phyloP scores from a whole-genome alignment of 345 rosid species.

The Rhodomyrtus tomentosa region DNA sequence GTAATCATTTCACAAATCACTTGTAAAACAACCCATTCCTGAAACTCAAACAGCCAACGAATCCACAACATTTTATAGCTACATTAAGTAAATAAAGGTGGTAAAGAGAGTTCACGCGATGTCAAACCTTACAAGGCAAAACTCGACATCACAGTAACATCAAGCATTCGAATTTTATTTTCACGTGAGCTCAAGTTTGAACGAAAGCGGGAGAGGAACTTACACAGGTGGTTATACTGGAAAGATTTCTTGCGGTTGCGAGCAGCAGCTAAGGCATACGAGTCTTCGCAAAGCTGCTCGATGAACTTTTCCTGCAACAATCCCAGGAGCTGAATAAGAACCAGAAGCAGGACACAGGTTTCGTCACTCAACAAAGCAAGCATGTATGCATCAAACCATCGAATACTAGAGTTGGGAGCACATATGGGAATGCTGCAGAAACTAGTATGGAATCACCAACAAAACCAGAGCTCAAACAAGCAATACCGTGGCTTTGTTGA shows the following conservation, averaged over 20 bases:
- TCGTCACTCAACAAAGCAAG: neutral
- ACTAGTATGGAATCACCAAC: neutral
- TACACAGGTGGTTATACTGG: conserved; percentile 70
- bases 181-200: neutral
- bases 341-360: neutral
- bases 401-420: neutral
- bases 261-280: conserved; percentile 27
- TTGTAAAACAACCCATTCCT: neutral
- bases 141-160: neutral
- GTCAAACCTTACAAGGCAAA: neutral
- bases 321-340: neutral
- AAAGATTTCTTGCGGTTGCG: conserved; percentile 47
- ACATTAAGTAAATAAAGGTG: neutral
- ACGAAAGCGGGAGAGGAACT: neutral
- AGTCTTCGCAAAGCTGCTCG: conserved; percentile 53
- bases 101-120: neutral
- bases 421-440: neutral
- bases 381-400: neutral
- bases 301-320: conserved; percentile 62
- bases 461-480: neutral
- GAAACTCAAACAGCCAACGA: neutral
- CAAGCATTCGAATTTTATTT: neutral
- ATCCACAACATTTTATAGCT: neutral
- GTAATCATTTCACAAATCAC: neutral
- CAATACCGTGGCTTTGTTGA: conserved; percentile 74